Conservation (phyloP, 805 yeast species). For the Starmerella cellae region DNA sequence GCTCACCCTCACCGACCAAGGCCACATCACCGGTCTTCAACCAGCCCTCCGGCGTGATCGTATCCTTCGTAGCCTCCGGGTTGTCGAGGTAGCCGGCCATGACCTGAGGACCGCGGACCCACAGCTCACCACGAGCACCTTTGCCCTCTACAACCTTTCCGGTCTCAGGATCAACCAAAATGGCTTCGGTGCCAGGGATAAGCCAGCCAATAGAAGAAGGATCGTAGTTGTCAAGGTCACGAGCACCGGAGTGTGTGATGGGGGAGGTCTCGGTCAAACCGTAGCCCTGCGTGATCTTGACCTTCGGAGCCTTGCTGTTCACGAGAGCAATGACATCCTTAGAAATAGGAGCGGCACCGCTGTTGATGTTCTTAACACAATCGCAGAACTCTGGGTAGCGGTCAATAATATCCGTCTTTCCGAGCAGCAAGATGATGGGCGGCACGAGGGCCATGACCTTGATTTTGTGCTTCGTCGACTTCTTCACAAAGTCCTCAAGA, state of each 20-base stretch:
- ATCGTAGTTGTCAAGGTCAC: conserved; percentile 31
- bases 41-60: conserved; percentile 37
- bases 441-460: conserved; percentile 32
- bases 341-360: conserved; percentile 38
- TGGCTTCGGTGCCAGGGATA: conserved; percentile 37
- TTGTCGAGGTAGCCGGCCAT: conserved; percentile 41
- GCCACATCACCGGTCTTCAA: conserved; percentile 48
- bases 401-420: conserved; percentile 34
- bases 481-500: conserved; percentile 23
- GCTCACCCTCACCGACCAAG: conserved; percentile 29
- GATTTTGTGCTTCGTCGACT: conserved; percentile 26
- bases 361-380: conserved; percentile 27
- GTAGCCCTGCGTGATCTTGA: conserved; percentile 20
- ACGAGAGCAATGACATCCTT: conserved; percentile 12
- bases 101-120: conserved; percentile 45
- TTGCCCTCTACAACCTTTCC: conserved; percentile 37
- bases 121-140: conserved; percentile 41
- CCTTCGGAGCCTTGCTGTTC: conserved; percentile 10
- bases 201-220: conserved; percentile 38
- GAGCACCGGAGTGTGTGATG: conserved; percentile 31
- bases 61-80: conserved; percentile 35
- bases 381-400: conserved; percentile 32
- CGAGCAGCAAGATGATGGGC: conserved; percentile 35
- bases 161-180: conserved; percentile 30
- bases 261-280: conserved; percentile 57